Evolutionary conservation across 1,284 basidiomycete genomes (phyloP), one percentile per base, ranked within the genome.

Genomic region (Chiua sp.): DNA sequence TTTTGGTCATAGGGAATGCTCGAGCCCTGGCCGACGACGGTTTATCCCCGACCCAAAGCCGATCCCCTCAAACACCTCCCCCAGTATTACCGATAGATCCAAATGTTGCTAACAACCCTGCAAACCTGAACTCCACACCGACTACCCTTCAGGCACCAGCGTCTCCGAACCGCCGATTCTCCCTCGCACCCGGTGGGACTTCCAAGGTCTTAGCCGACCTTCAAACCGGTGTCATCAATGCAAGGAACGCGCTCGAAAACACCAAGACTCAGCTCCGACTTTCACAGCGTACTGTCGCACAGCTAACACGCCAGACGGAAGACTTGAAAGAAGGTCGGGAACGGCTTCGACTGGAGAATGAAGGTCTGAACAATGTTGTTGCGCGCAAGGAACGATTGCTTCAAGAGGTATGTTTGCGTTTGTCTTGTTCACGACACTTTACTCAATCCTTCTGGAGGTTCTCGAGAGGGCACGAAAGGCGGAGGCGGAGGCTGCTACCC

Each of bases 241-340:
- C 92, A 47, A 82, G 86, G 59, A 89, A 87, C 63, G 91, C 91
- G 44, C 79, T 95, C 61, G 92, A 94, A 70, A 92, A 93, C 69
- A 92, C 92, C 7, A 93, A 91, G 70, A 76, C 85, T 20, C 92
- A 93, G 69, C 79, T 95, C 47, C 77, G 91, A 58, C 72, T 91
- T 32, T 88, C 89, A n/a, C 91, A 93, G 70, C 78, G 91, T 59
- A 88, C 86, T 54, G 88, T 92, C 13, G 90, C 92, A 47, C 88
- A 90, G 72, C 76, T 93, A 48, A 94, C 93, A 42, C 79, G 92
- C 48, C 88, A 91, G 74, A 88, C 87, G 48, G 94, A 96, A 71
- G 94, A 96, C 74, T 75, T 94, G 72, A 94, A 93, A 68, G 92
- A 94, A 68, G 88, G 87, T 2, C 82, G 93, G 63, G 91, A 94